These are phyloP conservation scores for Mollisiaceae sp. DNA, from an alignment of 2,329 filamentous ascomycete genomes.

Conservation along the genomic window DNA sequence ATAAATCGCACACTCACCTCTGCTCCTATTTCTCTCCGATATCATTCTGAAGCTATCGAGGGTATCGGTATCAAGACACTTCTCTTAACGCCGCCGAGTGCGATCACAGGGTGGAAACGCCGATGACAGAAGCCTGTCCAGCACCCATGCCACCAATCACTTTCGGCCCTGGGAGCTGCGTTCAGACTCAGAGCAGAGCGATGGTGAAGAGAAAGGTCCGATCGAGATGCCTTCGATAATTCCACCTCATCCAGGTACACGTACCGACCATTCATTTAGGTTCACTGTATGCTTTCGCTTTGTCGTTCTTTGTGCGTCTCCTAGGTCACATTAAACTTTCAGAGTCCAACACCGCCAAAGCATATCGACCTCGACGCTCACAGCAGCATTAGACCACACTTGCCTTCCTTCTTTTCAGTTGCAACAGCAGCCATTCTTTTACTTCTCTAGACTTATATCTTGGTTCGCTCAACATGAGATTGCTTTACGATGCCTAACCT, in stretches of 20 bases:
- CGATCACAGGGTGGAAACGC: too few species aligned
- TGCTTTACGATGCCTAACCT: conserved; percentile 41
- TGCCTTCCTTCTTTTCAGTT: neutral
- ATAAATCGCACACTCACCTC: too few species aligned
- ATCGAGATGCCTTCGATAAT: too few species aligned
- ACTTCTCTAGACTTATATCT: conserved; percentile 1
- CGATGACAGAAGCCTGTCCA: too few species aligned
- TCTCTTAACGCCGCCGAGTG: too few species aligned
- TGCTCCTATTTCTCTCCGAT: too few species aligned
- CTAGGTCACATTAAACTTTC: neutral
- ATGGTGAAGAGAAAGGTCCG: too few species aligned
- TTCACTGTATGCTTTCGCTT: neutral
- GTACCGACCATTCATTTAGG: neutral
- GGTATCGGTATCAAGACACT: too few species aligned
- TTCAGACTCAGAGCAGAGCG: too few species aligned
- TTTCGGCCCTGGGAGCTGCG: too few species aligned
- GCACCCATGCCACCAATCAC: too few species aligned
- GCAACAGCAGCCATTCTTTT: neutral
- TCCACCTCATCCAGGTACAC: neutral
- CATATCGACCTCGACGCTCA: neutral
- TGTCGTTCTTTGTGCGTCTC: conserved; percentile 1
- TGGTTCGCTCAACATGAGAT: conserved; percentile 16
- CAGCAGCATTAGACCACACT: neutral
- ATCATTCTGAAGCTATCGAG: too few species aligned
- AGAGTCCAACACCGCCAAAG: neutral